These are phyloP conservation scores for Calonectria pseudoreteaudii DNA, from an alignment of 2,329 filamentous ascomycete species.

Conservation along the genomic window DNA sequence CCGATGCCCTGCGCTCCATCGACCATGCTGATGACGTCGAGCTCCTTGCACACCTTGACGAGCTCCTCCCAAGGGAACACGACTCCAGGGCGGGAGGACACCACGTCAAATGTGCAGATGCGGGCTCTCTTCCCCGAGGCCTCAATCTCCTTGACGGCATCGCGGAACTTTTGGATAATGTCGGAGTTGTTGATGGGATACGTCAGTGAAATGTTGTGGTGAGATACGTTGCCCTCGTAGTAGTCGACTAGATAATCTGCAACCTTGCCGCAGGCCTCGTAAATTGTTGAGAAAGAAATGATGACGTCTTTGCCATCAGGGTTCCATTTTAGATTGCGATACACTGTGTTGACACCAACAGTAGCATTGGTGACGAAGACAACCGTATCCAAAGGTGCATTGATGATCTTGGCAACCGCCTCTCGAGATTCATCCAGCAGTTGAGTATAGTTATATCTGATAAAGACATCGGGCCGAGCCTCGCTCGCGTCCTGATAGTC, in stretches of 20 bases:
- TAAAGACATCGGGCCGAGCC: constrained; percentile 78
- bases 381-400: constrained; percentile 72
- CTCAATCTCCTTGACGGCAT: constrained; percentile 65
- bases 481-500: constrained; percentile 77
- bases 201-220: constrained; percentile 67
- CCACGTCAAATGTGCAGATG: constrained; percentile 79
- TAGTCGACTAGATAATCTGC: constrained; percentile 79
- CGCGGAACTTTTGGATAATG: constrained; percentile 71
- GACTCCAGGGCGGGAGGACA: constrained; percentile 83
- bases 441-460: constrained; percentile 74
- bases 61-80: constrained; percentile 82
- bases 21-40: constrained; percentile 78
- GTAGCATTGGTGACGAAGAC: constrained; percentile 89
- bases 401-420: constrained; percentile 75
- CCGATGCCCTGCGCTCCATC: constrained; percentile 91
- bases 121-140: constrained; percentile 71
- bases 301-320: constrained; percentile 81
- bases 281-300: constrained; percentile 82
- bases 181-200: constrained; percentile 80
- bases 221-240: constrained; percentile 57
- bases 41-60: constrained; percentile 71
- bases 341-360: constrained; percentile 79
- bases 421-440: constrained; percentile 75
- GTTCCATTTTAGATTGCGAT: constrained; percentile 79
- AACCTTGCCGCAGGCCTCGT: constrained; percentile 81